phyloP scores from a whole-genome alignment of 176 grass and related monocot genomes.

The Oryza longistaminata region DNA sequence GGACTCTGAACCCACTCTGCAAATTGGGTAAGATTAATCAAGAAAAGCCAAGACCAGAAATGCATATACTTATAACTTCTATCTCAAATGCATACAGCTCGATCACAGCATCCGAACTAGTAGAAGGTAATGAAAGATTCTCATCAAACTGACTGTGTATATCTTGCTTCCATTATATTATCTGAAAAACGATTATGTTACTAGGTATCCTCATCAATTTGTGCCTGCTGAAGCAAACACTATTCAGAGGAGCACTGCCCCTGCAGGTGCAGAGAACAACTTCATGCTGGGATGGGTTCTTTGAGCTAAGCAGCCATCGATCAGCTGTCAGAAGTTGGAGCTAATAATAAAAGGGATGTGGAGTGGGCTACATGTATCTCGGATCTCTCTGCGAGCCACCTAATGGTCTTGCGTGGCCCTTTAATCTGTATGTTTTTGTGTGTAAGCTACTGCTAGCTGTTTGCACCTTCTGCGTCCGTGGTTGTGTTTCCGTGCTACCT shows the following conservation, averaged over 20 bases:
- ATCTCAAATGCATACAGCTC: background rate
- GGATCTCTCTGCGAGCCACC: background rate
- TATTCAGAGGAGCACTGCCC: conserved; percentile 43
- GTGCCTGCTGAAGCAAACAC: conserved; percentile 43
- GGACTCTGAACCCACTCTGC: conserved; percentile 80
- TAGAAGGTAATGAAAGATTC: background rate
- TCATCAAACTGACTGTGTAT: background rate
- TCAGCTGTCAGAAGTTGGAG: conserved; percentile 9
- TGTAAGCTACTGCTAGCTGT: conserved; percentile 23
- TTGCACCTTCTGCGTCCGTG: background rate
- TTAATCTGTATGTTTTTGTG: background rate
- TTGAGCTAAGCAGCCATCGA: conserved; percentile 30
- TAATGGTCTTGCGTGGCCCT: background rate
- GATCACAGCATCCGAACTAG: background rate
- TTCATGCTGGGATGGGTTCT: conserved; percentile 95
- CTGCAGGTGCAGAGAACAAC: conserved; percentile 61
- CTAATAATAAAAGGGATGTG: conserved; percentile 38
- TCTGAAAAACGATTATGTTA: background rate
- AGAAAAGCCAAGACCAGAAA: background rate
- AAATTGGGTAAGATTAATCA: conserved; percentile 66
- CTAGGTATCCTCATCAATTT: conserved; percentile 78
- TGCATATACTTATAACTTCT: background rate
- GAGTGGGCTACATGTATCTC: background rate
- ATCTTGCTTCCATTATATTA: background rate
- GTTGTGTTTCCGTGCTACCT: conserved; percentile 6